Conservation (phyloP, 1,284 basidiomycete genomes). For the Heliocybe sulcata region DNA sequence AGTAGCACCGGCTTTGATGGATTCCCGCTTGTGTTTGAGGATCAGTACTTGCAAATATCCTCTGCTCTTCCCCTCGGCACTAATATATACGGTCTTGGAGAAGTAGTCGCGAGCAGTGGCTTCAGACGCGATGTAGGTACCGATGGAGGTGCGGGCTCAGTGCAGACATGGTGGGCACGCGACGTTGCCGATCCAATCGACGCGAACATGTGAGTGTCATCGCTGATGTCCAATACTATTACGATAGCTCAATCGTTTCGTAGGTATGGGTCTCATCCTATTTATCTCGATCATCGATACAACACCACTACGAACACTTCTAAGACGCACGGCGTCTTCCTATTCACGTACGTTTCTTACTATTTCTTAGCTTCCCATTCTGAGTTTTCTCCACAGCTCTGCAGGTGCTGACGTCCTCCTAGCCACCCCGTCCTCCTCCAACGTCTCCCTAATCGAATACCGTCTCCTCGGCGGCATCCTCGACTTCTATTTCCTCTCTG, state of each 20-base stretch:
- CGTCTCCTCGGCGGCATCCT: slow-evolving; percentile 58
- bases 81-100: slow-evolving; percentile 76
- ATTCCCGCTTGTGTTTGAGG: slow-evolving; percentile 71
- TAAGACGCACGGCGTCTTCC: slow-evolving; percentile 62
- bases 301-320: slow-evolving; percentile 39
- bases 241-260: neutral
- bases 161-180: slow-evolving; percentile 69
- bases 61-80: slow-evolving; percentile 56
- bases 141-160: slow-evolving; percentile 43
- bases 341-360: slow-evolving; percentile 40
- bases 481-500: slow-evolving; percentile 68
- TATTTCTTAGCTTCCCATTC: neutral
- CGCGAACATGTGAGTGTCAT: slow-evolving; percentile 44
- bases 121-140: slow-evolving; percentile 55
- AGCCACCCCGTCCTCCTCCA: slow-evolving; percentile 41
- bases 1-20: slow-evolving; percentile 45
- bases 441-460: slow-evolving; percentile 55
- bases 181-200: slow-evolving; percentile 55
- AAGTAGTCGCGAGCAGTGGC: slow-evolving; percentile 61
- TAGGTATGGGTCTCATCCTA: slow-evolving; percentile 65
- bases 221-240: slow-evolving; percentile 2
- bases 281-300: slow-evolving; percentile 63
- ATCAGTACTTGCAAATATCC: slow-evolving; percentile 62
- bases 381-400: slow-evolving; percentile 21
- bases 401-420: slow-evolving; percentile 62